A percentile compares a stretch with the other conserved stretches of the same genome.
These are phyloP conservation scores for Tuber borchii DNA, from an alignment of 495 filamentous ascomycete species.

Conservation along the genomic window DNA sequence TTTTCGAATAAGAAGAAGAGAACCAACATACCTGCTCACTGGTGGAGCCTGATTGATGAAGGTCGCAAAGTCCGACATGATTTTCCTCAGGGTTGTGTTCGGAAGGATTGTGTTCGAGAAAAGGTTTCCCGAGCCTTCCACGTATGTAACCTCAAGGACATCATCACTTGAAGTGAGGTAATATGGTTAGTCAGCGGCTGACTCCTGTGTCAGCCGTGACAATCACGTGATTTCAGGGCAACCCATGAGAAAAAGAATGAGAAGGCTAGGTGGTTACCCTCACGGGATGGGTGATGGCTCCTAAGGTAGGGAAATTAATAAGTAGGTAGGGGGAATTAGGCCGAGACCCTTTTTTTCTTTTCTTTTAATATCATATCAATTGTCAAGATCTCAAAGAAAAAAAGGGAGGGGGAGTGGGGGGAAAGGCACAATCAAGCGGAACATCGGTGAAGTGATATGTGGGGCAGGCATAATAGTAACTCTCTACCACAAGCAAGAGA, in stretches of 20 bases:
- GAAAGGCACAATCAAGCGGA: neutral
- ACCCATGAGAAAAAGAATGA: neutral
- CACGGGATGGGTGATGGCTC: neutral
- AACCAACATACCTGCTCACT: slow-evolving; percentile 31
- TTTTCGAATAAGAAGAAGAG: neutral
- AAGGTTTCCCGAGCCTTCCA: slow-evolving; percentile 21
- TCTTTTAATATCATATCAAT: neutral
- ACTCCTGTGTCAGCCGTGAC: neutral
- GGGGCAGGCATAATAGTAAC: neutral
- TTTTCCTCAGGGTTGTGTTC: slow-evolving; percentile 15
- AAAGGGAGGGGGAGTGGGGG: neutral
- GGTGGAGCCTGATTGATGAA: slow-evolving; percentile 39
- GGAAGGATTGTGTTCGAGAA: slow-evolving; percentile 10
- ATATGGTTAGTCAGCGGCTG: slow-evolving; percentile 27
- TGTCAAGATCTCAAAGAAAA: neutral
- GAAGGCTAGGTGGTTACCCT: neutral
- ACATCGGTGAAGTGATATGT: neutral
- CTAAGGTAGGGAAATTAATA: neutral
- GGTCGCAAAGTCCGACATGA: slow-evolving; percentile 37
- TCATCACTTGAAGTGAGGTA: slow-evolving; percentile 18
- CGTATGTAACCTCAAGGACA: slow-evolving; percentile 18
- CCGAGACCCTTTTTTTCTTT: neutral
- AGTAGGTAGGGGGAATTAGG: neutral
- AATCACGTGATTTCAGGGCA: neutral
- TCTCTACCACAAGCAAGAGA: neutral